Conservation (phyloP, 179 eudicot species). For the Actinidia chinensis region DNA sequence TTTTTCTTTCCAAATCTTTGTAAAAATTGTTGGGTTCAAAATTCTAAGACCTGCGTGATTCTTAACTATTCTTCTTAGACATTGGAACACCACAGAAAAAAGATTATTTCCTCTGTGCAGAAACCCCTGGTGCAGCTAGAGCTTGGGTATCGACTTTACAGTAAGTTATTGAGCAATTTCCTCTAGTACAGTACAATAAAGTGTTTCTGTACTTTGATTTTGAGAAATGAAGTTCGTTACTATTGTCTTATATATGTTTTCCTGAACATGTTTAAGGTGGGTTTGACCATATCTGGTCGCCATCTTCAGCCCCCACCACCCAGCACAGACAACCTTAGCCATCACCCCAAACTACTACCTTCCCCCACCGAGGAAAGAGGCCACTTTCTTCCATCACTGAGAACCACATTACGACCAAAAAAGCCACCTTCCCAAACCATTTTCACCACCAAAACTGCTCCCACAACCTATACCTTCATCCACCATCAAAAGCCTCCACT, state of each 20-base stretch:
- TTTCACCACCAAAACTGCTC: too few relatives aligned
- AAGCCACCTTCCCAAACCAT: too few relatives aligned
- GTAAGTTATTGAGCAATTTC: constrained; percentile 46
- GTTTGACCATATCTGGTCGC: too few relatives aligned
- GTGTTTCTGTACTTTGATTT: neutral
- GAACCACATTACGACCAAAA: too few relatives aligned
- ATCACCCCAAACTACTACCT: too few relatives aligned
- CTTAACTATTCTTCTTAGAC: constrained; percentile 64
- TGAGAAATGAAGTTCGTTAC: neutral
- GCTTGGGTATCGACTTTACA: constrained; percentile 97
- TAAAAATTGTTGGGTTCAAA: neutral
- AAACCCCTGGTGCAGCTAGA: constrained; percentile 95
- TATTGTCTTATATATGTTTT: neutral
- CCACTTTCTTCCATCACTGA: too few relatives aligned
- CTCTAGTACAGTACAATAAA: neutral
- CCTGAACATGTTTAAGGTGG: neutral
- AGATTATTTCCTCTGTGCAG: constrained; percentile 96
- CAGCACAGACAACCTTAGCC: too few relatives aligned
- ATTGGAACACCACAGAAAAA: constrained; percentile 97
- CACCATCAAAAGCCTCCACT: too few relatives aligned
- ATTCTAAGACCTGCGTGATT: constrained; percentile 18
- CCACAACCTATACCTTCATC: too few relatives aligned
- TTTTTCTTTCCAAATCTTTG: neutral
- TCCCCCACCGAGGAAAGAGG: too few relatives aligned
- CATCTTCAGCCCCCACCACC: too few relatives aligned